Base-by-base conservation (phyloP, 169 alveolate genomes). In the Amoebophrya sp. region DNA sequence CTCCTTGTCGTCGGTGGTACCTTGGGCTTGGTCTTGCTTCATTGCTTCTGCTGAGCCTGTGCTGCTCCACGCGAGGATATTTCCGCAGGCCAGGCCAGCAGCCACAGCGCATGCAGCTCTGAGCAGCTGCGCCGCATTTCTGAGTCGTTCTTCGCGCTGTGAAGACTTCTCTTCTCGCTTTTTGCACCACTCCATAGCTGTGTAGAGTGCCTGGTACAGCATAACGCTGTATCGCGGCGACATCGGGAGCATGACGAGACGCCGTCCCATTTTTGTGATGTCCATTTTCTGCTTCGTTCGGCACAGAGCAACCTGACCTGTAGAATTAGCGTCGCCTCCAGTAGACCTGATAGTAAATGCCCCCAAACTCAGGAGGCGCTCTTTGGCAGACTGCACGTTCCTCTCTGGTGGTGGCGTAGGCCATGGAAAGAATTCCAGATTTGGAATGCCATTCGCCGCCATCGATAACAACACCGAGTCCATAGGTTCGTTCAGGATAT, bases 401-500 rank as follows among this genome's bases (percentile, higher is more conserved):
- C 18, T 47, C 65, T 18, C 65, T 6, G 65, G 65, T 18, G 65
- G 65, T 18, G 65, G 65, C 65, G 65, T 47, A 6, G 65, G 65
- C 65, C 65, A 47, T 6, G 65, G 65, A 18, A 47, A 47, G 29
- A 12, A 12, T 6, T 47, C 65, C 65, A 47, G 65, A 18, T 47
- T 18, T 18, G 65, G 65, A 47, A 47, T 47, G 65, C 98, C 98
- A 89, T 97, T 95, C 33, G 98, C 93, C 92, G 97, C 97, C 95
- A 97, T 94, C 93, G 96, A 96, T 47, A 98, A 93, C 26, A 98
- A 94, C n/a, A 96, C 95, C 89, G 96, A 94, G 78, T 97, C 98
- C 18, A 98, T 93, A 33, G 99, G 99, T 55, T 94, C 94, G 41
- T 95, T 92, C 23, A 95, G 94, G 10, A 97, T 97, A 93, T 97